A percentile compares a stretch with the other conserved stretches of the same genome.
Conservation (phyloP, 768 basidiomycete species). For the Boletus rufocinnamomeus region DNA sequence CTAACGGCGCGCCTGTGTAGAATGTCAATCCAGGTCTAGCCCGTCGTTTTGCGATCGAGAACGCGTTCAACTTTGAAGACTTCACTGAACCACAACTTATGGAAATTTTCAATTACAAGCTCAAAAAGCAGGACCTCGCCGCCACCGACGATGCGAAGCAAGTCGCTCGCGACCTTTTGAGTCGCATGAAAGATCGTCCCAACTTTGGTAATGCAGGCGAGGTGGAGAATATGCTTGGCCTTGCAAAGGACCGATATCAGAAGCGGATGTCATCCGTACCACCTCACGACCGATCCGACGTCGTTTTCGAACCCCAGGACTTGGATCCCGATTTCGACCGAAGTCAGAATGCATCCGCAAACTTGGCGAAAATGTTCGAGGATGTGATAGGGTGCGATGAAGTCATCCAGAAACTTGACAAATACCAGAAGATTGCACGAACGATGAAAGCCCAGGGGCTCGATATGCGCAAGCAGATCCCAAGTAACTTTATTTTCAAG, state of each 20-base stretch:
- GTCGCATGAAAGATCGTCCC: constrained; percentile 41
- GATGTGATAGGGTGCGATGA: constrained; percentile 64
- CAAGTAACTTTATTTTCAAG: constrained; percentile 69
- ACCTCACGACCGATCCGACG: constrained; percentile 22
- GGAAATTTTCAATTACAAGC: constrained; percentile 54
- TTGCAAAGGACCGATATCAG: constrained; percentile 52
- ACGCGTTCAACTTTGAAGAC: constrained; percentile 70
- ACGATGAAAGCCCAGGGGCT: constrained; percentile 42
- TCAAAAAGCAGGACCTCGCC: constrained; percentile 55
- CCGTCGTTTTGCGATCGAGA: constrained; percentile 67
- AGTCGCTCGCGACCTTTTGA: constrained; percentile 53
- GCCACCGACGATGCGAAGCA: constrained; percentile 59
- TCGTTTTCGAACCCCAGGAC: constrained; percentile 47
- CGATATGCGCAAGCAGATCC: constrained; percentile 53
- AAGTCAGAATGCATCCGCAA: constrained; percentile 44
- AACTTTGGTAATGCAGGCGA: constrained; percentile 70
- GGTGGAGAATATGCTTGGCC: constrained; percentile 58
- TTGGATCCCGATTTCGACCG: constrained; percentile 67
- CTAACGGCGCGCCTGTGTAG: constrained; percentile 33
- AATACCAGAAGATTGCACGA: constrained; percentile 53
- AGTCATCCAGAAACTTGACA: constrained; percentile 48
- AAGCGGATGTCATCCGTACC: constrained; percentile 36
- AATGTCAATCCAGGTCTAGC: constrained; percentile 70
- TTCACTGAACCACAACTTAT: constrained; percentile 55
- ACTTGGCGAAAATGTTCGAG: constrained; percentile 58